Percentiles rank a stretch among this genome's conserved stretches.
Conservation (phyloP, 2,329 filamentous ascomycete species). For the Leptographium procerum region DNA sequence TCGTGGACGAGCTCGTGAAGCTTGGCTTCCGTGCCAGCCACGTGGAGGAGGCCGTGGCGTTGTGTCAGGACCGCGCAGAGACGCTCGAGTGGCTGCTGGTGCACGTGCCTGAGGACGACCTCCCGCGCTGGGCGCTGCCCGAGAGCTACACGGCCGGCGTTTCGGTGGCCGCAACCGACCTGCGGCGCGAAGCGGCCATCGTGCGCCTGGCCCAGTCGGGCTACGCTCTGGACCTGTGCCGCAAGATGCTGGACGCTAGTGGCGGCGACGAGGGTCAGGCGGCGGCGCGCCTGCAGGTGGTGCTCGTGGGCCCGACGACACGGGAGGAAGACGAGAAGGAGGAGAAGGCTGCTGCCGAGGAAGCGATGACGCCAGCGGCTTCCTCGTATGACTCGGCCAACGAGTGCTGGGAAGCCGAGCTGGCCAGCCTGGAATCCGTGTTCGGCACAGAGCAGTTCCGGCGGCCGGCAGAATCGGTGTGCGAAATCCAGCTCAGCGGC, state of each 20-base stretch:
- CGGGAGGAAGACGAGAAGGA: constrained; percentile 12
- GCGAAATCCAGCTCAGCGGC: constrained; percentile 55
- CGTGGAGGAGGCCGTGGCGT: constrained; percentile 72
- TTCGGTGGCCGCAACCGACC: constrained; percentile 69
- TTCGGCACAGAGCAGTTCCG: constrained; percentile 60
- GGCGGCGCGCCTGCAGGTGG: constrained; percentile 66
- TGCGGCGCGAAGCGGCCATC: constrained; percentile 71
- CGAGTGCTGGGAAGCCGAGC: constrained; percentile 75
- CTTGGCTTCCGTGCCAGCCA: constrained; percentile 85
- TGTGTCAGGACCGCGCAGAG: constrained; percentile 88
- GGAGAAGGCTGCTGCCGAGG: constrained; percentile 8
- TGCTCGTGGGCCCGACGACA: constrained; percentile 36
- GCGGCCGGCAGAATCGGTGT: constrained; percentile 48
- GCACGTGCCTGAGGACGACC: constrained; percentile 91
- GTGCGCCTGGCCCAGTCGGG: constrained; percentile 73
- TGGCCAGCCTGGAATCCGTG: constrained; percentile 72
- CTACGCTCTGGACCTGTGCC: constrained; percentile 76
- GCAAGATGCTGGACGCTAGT: constrained; percentile 60
- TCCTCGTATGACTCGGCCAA: constrained; percentile 34
- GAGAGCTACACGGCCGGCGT: constrained; percentile 87
- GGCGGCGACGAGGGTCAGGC: constrained; percentile 63
- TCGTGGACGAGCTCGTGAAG: constrained; percentile 63
- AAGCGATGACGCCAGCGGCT: constrained; percentile 7
- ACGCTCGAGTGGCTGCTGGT: constrained; percentile 92
- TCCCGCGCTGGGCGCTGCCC: constrained; percentile 85